phyloP scores from a whole-genome alignment of 305 asterid species.

The Salvia sclarea region DNA sequence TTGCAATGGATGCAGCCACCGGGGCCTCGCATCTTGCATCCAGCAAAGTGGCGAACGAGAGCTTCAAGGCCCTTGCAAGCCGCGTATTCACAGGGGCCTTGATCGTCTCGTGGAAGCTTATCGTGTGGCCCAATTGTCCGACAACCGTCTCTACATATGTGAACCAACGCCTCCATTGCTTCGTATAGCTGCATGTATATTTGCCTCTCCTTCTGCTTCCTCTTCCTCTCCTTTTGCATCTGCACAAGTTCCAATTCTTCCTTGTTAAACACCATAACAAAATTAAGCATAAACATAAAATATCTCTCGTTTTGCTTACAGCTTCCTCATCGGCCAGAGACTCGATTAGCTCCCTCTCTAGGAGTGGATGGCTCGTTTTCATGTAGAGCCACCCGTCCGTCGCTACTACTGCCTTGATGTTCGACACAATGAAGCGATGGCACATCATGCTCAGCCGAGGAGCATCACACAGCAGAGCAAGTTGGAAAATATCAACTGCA shows the following conservation, averaged over 20 bases:
- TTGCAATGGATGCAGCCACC: slow-evolving; percentile 89
- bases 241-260: slow-evolving; percentile 31
- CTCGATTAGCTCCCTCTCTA: slow-evolving; percentile 58
- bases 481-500: slow-evolving; percentile 73
- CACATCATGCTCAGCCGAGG: slow-evolving; percentile 76
- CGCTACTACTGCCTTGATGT: slow-evolving; percentile 65
- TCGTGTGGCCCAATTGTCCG: slow-evolving; percentile 79
- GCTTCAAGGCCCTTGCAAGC: slow-evolving; percentile 79
- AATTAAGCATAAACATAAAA: not conserved
- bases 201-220: slow-evolving; percentile 59
- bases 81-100: slow-evolving; percentile 56
- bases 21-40: slow-evolving; percentile 64
- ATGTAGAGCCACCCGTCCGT: slow-evolving; percentile 82
- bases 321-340: slow-evolving; percentile 50
- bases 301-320: slow-evolving; percentile 42
- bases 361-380: slow-evolving; percentile 83
- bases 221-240: slow-evolving; percentile 49
- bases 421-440: slow-evolving; percentile 64
- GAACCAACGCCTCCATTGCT: slow-evolving; percentile 95
- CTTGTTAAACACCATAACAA: not conserved
- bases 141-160: slow-evolving; percentile 86
- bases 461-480: slow-evolving; percentile 78
- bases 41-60: slow-evolving; percentile 83
- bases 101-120: slow-evolving; percentile 46
- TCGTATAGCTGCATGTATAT: slow-evolving; percentile 66